phyloP scores from a whole-genome alignment of 2,329 filamentous ascomycete genomes.

The Diaporthe humulicola region DNA sequence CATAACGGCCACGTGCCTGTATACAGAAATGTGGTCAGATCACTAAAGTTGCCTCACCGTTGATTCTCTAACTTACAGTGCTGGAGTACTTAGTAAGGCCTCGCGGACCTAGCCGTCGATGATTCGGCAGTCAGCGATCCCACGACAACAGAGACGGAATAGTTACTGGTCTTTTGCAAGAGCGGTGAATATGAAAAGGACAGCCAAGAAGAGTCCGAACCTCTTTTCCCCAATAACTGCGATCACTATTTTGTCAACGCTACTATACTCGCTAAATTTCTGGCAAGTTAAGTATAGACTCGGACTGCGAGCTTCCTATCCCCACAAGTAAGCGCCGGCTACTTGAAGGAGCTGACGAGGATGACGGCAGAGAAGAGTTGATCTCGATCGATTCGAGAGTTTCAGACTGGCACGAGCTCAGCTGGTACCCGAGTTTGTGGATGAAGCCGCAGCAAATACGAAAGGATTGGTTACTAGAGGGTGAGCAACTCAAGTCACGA shows the following conservation, averaged over 20 bases:
- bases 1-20: neutral
- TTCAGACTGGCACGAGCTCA: neutral
- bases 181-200: constrained; percentile 17
- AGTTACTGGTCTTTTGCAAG: neutral
- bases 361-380: neutral
- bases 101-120: neutral
- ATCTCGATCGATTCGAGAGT: neutral
- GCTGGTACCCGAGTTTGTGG: neutral
- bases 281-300: neutral
- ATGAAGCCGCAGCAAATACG: constrained; percentile 3
- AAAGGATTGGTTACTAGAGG: neutral
- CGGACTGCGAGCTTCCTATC: neutral
- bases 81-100: neutral
- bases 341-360: neutral
- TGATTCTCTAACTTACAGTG: neutral
- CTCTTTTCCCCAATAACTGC: neutral
- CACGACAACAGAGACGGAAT: neutral
- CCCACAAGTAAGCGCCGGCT: constrained; percentile 3
- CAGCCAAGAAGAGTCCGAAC: neutral
- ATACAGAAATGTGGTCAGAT: neutral
- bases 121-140: neutral
- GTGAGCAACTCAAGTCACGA: neutral
- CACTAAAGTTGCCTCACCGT: neutral
- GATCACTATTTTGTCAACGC: neutral
- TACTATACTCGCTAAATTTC: neutral